Percentiles rank a stretch among this genome's conserved stretches.
phyloP scores from a whole-genome alignment of 2,329 filamentous ascomycete species.

The Alternaria triticina region DNA sequence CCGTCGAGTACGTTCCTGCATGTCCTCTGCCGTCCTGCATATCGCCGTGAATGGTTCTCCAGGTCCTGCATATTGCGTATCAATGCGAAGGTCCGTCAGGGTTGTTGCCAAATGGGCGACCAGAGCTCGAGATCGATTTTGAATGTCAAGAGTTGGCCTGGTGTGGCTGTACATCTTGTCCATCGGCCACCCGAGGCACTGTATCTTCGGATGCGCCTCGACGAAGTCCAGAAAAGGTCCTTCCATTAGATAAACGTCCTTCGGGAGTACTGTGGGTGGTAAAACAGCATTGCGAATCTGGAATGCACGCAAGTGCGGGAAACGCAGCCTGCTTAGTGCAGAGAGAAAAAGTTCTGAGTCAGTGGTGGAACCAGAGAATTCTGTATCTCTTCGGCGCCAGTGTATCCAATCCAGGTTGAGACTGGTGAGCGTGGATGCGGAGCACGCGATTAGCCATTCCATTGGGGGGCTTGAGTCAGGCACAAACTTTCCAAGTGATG shows the following conservation, averaged over 20 bases:
- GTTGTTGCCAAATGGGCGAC: slow-evolving; percentile 50
- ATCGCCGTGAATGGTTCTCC: slow-evolving; percentile 43
- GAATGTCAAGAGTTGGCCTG: slow-evolving; percentile 30
- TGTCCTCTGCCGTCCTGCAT: slow-evolving; percentile 15
- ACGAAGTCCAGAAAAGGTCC: slow-evolving; percentile 51
- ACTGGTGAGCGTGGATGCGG: slow-evolving; percentile 38
- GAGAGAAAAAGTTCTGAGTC: slow-evolving; percentile 24
- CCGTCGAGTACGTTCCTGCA: slow-evolving; percentile 34
- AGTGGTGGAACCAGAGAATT: slow-evolving; percentile 4
- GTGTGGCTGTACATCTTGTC: slow-evolving; percentile 52
- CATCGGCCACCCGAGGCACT: slow-evolving; percentile 56
- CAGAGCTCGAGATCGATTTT: slow-evolving; percentile 33
- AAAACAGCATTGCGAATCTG: slow-evolving; percentile 55
- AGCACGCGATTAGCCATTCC: slow-evolving; percentile 25
- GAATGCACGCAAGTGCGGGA: slow-evolving; percentile 54
- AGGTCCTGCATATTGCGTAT: slow-evolving; percentile 40
- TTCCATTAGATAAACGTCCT: slow-evolving; percentile 47
- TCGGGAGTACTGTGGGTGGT: slow-evolving; percentile 44
- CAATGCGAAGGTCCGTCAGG: slow-evolving; percentile 52
- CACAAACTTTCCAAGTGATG: not conserved
- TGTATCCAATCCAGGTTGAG: slow-evolving; percentile 46
- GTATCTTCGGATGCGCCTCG: slow-evolving; percentile 52
- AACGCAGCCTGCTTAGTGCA: slow-evolving; percentile 45
- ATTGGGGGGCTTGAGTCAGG: slow-evolving; percentile 16
- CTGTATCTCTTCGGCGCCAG: slow-evolving; percentile 32